Percentiles rank a stretch among this genome's conserved stretches.
These are phyloP conservation scores for Fragilaria crotonensis DNA, from an alignment of 108 stramenopile genomes.

Conservation along the genomic window DNA sequence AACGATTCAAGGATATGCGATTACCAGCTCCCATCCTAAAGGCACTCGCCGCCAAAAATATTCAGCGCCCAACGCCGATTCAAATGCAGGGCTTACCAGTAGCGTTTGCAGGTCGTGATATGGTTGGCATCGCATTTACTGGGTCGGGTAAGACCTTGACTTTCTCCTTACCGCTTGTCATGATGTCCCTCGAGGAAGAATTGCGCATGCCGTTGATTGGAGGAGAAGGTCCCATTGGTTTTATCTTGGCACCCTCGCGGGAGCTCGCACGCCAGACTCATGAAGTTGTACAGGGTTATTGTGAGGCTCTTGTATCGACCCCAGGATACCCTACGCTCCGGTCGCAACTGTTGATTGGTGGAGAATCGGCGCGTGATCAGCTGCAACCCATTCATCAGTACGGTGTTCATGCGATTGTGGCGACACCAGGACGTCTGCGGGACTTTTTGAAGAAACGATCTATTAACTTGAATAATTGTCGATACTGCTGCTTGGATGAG, in stretches of 20 bases:
- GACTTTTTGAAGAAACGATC: constrained; percentile 85
- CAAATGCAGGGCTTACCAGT: constrained; percentile 99
- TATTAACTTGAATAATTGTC: constrained; percentile 84
- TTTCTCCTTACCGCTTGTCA: constrained; percentile 91
- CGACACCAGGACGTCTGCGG: constrained; percentile 92
- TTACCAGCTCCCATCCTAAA: constrained; percentile 81
- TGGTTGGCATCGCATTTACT: constrained; percentile 99
- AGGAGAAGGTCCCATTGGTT: constrained; percentile 94
- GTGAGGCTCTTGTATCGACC: constrained; percentile 18
- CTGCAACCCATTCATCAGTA: constrained; percentile 48
- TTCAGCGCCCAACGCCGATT: constrained; percentile 95
- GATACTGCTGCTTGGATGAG: constrained; percentile 96
- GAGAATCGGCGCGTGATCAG: constrained; percentile 88
- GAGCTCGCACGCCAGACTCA: constrained; percentile 97
- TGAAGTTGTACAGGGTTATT: constrained; percentile 81
- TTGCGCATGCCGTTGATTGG: constrained; percentile 83
- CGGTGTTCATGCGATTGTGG: constrained; percentile 93
- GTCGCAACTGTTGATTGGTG: constrained; percentile 89
- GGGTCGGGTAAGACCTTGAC: constrained; percentile 93
- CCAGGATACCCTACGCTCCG: constrained; percentile 62
- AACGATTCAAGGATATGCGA: constrained; percentile 92
- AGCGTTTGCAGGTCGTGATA: constrained; percentile 92
- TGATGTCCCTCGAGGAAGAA: constrained; percentile 96
- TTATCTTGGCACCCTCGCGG: constrained; percentile 93
- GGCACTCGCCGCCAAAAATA: constrained; percentile 74